phyloP scores from a whole-genome alignment of 352 stramenopile genomes.

The Phytophthora syringae region DNA sequence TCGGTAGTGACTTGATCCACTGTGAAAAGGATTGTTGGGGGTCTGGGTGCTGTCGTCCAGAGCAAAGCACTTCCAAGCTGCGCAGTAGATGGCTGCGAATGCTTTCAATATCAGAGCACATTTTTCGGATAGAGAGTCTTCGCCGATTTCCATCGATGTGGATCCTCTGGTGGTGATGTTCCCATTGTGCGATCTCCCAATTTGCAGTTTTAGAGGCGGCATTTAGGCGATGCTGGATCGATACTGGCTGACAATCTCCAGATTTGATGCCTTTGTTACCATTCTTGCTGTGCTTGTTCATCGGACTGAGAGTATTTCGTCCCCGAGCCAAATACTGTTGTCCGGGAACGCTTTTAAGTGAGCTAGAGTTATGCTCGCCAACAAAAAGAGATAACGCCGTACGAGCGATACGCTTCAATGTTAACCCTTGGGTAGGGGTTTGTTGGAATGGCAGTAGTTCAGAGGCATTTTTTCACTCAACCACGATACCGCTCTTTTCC shows the following conservation, averaged over 20 bases:
- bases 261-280: neutral
- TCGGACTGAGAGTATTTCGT: conserved; percentile 10
- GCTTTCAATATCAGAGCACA: conserved; percentile 34
- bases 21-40: conserved; percentile 45
- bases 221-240: conserved; percentile 18
- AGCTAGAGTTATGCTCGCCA: neutral
- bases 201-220: conserved; percentile 11
- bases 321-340: neutral
- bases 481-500: conserved; percentile 7
- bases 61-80: conserved; percentile 46
- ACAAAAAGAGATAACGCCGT: conserved; percentile 12
- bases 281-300: neutral
- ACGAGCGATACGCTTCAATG: conserved; percentile 18
- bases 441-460: conserved; percentile 17
- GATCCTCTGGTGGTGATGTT: neutral
- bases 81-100: conserved; percentile 40
- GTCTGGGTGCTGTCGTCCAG: conserved; percentile 50
- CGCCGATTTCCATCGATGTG: conserved; percentile 22
- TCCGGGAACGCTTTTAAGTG: neutral
- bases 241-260: neutral
- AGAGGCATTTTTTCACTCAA: neutral
- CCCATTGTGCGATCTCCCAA: conserved; percentile 10
- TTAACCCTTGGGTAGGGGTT: conserved; percentile 9
- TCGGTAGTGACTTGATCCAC: conserved; percentile 66
- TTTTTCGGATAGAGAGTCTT: conserved; percentile 34